Evolutionary conservation across 2,329 filamentous ascomycete species (phyloP).

Genomic region (Thyridium curvatum): DNA sequence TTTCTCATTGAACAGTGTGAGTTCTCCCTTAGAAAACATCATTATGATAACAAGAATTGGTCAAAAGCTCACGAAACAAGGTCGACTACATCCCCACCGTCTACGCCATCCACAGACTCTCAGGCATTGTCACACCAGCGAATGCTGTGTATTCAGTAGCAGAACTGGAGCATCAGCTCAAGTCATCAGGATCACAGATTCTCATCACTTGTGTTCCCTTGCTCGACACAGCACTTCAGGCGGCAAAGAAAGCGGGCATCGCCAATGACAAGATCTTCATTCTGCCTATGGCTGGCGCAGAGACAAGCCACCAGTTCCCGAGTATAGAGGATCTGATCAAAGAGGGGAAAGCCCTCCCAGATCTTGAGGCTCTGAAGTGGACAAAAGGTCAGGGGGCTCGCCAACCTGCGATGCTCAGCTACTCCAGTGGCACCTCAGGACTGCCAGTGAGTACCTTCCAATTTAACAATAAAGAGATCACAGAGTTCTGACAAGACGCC

Average conservation of each 20-base stretch:
- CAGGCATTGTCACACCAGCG: constrained; percentile 57
- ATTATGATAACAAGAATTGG: not conserved
- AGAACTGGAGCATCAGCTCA: constrained; percentile 63
- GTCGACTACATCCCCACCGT: constrained; percentile 57
- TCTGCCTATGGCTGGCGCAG: constrained; percentile 50
- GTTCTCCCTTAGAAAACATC: constrained; percentile 1
- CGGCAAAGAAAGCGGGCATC: constrained; percentile 54
- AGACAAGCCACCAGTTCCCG: constrained; percentile 43
- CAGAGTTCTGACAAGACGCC: too few relatives aligned
- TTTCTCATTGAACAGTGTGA: constrained; percentile 63
- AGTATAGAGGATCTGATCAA: constrained; percentile 56
- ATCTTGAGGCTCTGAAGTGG: constrained; percentile 43
- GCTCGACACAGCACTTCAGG: constrained; percentile 54
- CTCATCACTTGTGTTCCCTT: constrained; percentile 65
- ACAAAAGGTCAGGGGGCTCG: constrained; percentile 48
- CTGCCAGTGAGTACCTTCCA: constrained; percentile 52
- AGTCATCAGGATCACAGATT: constrained; percentile 55
- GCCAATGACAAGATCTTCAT: constrained; percentile 58
- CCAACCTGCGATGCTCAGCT: constrained; percentile 61
- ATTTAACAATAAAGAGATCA: too few relatives aligned
- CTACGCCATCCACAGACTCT: constrained; percentile 48
- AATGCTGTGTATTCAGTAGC: constrained; percentile 63
- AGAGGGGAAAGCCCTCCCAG: constrained; percentile 27
- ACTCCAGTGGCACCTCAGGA: constrained; percentile 65
- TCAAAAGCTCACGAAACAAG: constrained; percentile 9